phyloP scores from a whole-genome alignment of 2,329 filamentous ascomycete genomes.

The Macroventuria anomochaeta region DNA sequence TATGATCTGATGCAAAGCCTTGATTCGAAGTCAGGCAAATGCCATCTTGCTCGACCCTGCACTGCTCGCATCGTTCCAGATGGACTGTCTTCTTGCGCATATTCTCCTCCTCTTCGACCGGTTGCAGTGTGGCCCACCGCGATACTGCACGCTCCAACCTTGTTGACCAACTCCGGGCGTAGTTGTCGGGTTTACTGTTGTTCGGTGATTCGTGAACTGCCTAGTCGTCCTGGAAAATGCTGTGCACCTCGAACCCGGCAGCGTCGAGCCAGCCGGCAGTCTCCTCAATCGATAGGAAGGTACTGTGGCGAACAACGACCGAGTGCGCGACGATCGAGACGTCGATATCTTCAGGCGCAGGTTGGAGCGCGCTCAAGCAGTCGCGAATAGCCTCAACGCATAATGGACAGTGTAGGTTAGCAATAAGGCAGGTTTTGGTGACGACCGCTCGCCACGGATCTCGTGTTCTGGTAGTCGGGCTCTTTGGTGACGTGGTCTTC shows the following conservation, averaged over 20 bases:
- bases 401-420: conserved; percentile 79
- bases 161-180: conserved; percentile 37
- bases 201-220: conserved; percentile 22
- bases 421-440: conserved; percentile 68
- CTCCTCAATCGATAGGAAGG: conserved; percentile 51
- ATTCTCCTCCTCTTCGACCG: conserved; percentile 20
- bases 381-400: conserved; percentile 72
- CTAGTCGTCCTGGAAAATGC: conserved; percentile 48
- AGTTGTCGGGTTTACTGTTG: conserved; percentile 19
- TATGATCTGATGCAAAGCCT: conserved; percentile 15
- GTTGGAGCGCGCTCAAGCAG: conserved; percentile 58
- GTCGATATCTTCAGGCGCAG: conserved; percentile 64
- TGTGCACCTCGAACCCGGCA: conserved; percentile 66
- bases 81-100: conserved; percentile 43
- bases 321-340: conserved; percentile 75
- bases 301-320: conserved; percentile 65
- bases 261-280: conserved; percentile 58
- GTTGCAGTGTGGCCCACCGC: conserved; percentile 30
- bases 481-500: conserved; percentile 24
- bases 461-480: conserved; percentile 18
- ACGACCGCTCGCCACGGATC: conserved; percentile 24
- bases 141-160: conserved; percentile 47
- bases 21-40: conserved; percentile 22
- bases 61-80: conserved; percentile 46
- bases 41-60: conserved; percentile 39